Percentiles rank a stretch among this genome's conserved stretches.
Conservation (phyloP, 495 filamentous ascomycete species). For the Penicillium angulare region DNA sequence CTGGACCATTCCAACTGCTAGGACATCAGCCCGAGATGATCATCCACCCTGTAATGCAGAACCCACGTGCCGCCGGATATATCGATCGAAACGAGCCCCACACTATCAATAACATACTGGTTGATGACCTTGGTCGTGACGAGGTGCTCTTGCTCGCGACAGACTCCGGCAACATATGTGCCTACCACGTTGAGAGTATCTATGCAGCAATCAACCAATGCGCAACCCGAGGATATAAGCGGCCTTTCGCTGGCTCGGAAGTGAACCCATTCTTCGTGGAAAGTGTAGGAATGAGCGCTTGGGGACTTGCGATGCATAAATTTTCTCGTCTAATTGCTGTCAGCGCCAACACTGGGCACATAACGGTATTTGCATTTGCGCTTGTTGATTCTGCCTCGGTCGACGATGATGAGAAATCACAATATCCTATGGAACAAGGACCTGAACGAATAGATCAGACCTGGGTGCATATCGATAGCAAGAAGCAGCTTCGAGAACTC, state of each 20-base stretch:
- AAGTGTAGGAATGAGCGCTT: slow-evolving; percentile 75
- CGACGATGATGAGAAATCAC: slow-evolving; percentile 16
- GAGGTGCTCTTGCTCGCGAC: slow-evolving; percentile 76
- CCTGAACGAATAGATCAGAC: slow-evolving; percentile 30
- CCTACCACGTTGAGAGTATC: slow-evolving; percentile 67
- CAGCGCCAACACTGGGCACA: slow-evolving; percentile 65
- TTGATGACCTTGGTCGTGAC: slow-evolving; percentile 75
- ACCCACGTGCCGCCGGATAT: slow-evolving; percentile 46
- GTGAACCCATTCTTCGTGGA: slow-evolving; percentile 65
- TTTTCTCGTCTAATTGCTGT: slow-evolving; percentile 77
- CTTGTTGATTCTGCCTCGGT: slow-evolving; percentile 40
- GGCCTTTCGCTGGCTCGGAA: slow-evolving; percentile 27
- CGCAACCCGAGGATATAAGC: slow-evolving; percentile 17
- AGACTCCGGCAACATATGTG: slow-evolving; percentile 88
- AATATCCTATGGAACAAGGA: slow-evolving; percentile 19
- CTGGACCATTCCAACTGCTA: slow-evolving; percentile 62
- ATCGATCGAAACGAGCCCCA: slow-evolving; percentile 61
- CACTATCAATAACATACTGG: slow-evolving; percentile 72
- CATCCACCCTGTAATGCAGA: slow-evolving; percentile 59
- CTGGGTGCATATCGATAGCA: slow-evolving; percentile 34
- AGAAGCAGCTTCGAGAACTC: slow-evolving; percentile 26
- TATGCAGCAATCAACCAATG: slow-evolving; percentile 42
- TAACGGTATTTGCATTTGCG: slow-evolving; percentile 74
- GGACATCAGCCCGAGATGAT: slow-evolving; percentile 60
- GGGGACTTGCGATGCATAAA: slow-evolving; percentile 86